Evolutionary conservation across 2,329 filamentous ascomycete species (phyloP).

Genomic region (Sclerotinia sclerotiorum): DNA sequence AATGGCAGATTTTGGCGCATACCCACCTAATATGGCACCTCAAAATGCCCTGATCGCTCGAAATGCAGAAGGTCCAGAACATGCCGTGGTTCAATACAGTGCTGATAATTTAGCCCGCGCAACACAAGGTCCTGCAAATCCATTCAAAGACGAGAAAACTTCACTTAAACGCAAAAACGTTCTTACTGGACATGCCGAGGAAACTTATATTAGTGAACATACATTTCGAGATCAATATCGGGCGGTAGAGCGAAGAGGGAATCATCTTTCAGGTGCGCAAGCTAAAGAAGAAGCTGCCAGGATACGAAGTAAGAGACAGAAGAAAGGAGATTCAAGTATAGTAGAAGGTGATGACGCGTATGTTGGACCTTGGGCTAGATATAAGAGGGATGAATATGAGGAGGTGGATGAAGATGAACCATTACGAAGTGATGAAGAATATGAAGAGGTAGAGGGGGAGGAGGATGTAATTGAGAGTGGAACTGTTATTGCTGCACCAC

Average conservation of each 20-base stretch:
- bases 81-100: conserved; percentile 64
- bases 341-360: conserved; percentile 87
- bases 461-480: conserved; percentile 64
- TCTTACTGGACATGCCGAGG: conserved; percentile 81
- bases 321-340: conserved; percentile 78
- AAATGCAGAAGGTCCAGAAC: conserved; percentile 54
- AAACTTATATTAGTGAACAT: conserved; percentile 85
- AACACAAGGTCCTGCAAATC: conserved; percentile 68
- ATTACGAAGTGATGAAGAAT: conserved; percentile 75
- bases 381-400: conserved; percentile 70
- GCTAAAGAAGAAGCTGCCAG: conserved; percentile 70
- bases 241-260: conserved; percentile 68
- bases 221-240: conserved; percentile 87
- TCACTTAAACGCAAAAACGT: conserved; percentile 75
- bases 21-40: conserved; percentile 65
- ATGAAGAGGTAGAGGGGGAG: conserved; percentile 74
- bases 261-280: conserved; percentile 53
- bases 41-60: conserved; percentile 63
- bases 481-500: conserved; percentile 57
- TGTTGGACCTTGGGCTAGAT: conserved; percentile 91
- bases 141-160: conserved; percentile 65
- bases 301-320: conserved; percentile 73
- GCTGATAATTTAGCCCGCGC: conserved; percentile 70
- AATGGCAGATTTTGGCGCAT: conserved; percentile 63
- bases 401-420: conserved; percentile 72